These are phyloP conservation scores for Tetrapyrgos nigripes DNA, from an alignment of 1,284 basidiomycete genomes.

Conservation along the genomic window DNA sequence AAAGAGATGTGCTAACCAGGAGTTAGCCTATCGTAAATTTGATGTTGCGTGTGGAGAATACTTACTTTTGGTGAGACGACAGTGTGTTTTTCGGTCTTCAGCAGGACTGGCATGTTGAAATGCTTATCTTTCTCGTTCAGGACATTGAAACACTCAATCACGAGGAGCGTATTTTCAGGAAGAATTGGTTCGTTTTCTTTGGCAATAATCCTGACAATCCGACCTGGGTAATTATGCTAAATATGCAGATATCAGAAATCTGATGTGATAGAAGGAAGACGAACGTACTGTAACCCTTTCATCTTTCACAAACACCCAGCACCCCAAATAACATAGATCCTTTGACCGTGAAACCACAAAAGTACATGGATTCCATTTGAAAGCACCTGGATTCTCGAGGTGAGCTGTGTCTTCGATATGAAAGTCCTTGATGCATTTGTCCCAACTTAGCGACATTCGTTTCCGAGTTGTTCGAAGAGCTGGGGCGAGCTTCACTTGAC, in stretches of 20 bases:
- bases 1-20: constrained; percentile 21
- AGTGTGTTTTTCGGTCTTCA: background rate
- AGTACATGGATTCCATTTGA: background rate
- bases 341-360: background rate
- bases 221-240: background rate
- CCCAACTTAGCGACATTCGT: background rate
- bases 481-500: background rate
- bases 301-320: background rate
- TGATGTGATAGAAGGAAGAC: background rate
- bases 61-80: background rate
- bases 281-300: background rate
- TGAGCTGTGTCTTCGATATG: background rate
- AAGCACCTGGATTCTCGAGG: too few species aligned
- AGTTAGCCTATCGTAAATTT: background rate
- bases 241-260: background rate
- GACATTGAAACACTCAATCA: background rate
- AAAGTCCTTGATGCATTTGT: background rate
- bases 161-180: background rate
- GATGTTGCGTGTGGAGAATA: background rate
- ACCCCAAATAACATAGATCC: background rate
- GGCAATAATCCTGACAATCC: background rate
- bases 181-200: background rate
- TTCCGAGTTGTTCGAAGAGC: background rate
- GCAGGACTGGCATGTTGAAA: background rate
- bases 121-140: background rate